A percentile compares a stretch with the other conserved stretches of the same genome.
Conservation (phyloP, 306 rosid species). For the Boehmeria nivea region DNA sequence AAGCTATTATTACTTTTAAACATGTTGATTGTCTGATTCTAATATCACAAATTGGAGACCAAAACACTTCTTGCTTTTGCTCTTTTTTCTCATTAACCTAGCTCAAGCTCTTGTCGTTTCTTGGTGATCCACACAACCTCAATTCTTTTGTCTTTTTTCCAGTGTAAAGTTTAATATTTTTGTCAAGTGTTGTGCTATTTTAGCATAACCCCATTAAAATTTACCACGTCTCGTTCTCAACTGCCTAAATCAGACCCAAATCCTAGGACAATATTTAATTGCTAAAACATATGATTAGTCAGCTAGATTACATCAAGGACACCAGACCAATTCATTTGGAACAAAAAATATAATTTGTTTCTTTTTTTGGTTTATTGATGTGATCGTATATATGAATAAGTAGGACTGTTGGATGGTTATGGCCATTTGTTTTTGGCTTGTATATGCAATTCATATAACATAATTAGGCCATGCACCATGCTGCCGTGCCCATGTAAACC, state of each 20-base stretch:
- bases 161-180: too few species aligned
- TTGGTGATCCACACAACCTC: too few species aligned
- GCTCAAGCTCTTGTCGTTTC: too few species aligned
- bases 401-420: neutral
- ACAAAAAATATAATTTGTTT: too few species aligned
- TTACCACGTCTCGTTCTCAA: neutral
- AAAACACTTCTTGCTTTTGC: too few species aligned
- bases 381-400: neutral
- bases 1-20: too few species aligned
- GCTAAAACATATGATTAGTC: neutral
- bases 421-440: neutral
- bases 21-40: too few species aligned
- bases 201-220: neutral
- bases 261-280: conserved; percentile 2
- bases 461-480: conserved; percentile 25
- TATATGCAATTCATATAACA: neutral
- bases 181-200: too few species aligned
- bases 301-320: neutral
- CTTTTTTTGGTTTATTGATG: too few species aligned
- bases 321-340: too few species aligned
- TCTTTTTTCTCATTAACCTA: too few species aligned
- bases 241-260: conserved; percentile 1
- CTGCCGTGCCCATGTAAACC: neutral
- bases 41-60: too few species aligned
- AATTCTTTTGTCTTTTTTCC: neutral